Evolutionary conservation across 495 filamentous ascomycete genomes (phyloP), one percentile per base, ranked within the genome.

Genomic region (Hypoxylon rickii): DNA sequence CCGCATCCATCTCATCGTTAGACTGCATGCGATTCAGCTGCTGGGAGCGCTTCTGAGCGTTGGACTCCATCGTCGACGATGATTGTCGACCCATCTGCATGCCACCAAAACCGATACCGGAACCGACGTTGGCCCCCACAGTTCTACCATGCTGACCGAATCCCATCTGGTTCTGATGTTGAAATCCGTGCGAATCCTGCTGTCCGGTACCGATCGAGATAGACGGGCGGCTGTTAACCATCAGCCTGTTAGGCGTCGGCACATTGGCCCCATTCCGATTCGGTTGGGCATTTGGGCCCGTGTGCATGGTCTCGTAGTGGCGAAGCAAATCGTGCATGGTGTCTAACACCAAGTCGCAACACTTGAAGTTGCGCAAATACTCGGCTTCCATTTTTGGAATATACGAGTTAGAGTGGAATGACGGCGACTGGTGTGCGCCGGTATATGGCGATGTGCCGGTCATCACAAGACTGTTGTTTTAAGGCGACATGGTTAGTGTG

Each of bases 351-450:
- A 87, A 76, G 61, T 89, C 90, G 74, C 94, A 98, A 77, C 94
- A 98, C 37, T 83, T 86, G 74, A 96, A 97, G 74, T 97, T 90
- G 63, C 84, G 86, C 90, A 97, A 92, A 69, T 96, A 97, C 68
- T 89, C 90, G 44, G 95, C 95, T 75, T 98, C 94, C 67, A 97
- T 82, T 71, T 97, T 97, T 5, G 94, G 94, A 33, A 97, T 83
- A 73, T 98, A 98, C 21, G 94, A 97, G 0, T 93, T 96, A 6
- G 94, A 98, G 66, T 98, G 95, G 63, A 87, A 97, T 6, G 93
- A 97, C 1, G 95, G 91, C 15, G 93, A 96, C 70, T 94, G 88
- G 67, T 95, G 90, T 24, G 73, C 77, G 31, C 73, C 67, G 17
- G 73, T 76, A 68, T 92, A 96, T 12, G 94, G 94, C 13, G 94